Conservation (phyloP, 352 stramenopile genomes). For the Globisporangium okanoganense region DNA sequence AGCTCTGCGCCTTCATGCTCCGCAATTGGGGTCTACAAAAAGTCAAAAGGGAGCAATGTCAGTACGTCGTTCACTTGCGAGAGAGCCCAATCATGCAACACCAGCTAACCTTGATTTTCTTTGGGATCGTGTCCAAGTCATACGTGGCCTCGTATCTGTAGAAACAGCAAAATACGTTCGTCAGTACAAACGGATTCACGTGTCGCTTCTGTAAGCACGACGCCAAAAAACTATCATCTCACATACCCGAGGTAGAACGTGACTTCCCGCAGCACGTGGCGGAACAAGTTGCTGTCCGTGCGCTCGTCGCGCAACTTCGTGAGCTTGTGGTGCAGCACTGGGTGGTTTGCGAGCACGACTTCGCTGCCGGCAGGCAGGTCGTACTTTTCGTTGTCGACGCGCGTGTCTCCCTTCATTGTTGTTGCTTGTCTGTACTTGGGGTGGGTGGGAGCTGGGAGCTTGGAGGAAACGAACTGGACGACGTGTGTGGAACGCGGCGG, state of each 20-base stretch:
- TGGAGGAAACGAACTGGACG: conserved; percentile 2
- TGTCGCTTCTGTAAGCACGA: too few relatives aligned
- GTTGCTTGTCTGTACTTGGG: neutral
- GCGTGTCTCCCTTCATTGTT: conserved; percentile 54
- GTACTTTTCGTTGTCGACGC: conserved; percentile 63
- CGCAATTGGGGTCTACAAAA: conserved; percentile 60
- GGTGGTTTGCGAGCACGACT: conserved; percentile 86
- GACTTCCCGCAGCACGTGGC: conserved; percentile 94
- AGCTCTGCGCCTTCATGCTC: conserved; percentile 86
- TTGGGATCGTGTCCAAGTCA: conserved; percentile 60
- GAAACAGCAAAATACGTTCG: neutral
- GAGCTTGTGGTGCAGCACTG: conserved; percentile 94
- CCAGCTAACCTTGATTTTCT: conserved; percentile 65
- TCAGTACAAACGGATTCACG: neutral
- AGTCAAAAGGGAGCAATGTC: neutral
- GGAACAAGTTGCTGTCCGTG: conserved; percentile 92
- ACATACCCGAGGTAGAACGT: conserved; percentile 97
- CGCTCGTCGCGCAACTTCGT: conserved; percentile 94
- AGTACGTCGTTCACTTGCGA: too few relatives aligned
- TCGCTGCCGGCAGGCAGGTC: conserved; percentile 60
- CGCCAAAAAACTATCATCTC: too few relatives aligned
- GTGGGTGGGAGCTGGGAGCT: neutral
- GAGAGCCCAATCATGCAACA: too few relatives aligned
- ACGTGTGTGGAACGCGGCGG: conserved; percentile 11
- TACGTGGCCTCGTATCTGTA: conserved; percentile 77